Evolutionary conservation across 106 monocot genomes (phyloP).

Genomic region (Cymbidium sinense): DNA sequence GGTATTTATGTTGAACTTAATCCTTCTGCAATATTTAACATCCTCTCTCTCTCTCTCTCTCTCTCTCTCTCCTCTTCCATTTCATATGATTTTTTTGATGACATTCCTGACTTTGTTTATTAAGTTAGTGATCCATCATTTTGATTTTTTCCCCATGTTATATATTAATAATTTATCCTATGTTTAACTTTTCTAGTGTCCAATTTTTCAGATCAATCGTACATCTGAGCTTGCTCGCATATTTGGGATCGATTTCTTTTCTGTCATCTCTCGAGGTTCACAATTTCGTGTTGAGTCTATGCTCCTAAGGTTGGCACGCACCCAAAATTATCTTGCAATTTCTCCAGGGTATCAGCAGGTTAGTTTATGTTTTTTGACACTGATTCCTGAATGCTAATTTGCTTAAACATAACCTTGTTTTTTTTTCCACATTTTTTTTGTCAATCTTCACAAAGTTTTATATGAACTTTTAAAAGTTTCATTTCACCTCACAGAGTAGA

Average conservation of each 20-base stretch:
- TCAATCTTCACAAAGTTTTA: not conserved
- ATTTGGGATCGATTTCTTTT: constrained; percentile 98
- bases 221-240: constrained; percentile 97
- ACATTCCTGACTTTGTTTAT: not conserved
- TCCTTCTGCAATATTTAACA: not conserved
- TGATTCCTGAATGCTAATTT: constrained; percentile 2
- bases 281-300: constrained; percentile 98
- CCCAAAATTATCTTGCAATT: constrained; percentile 93
- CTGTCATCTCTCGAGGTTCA: constrained; percentile 92
- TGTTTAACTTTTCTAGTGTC: not conserved
- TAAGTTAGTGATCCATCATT: not conserved
- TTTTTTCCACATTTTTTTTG: not conserved
- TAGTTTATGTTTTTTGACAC: not conserved
- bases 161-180: not conserved
- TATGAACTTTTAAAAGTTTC: not conserved
- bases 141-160: not conserved
- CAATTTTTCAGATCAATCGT: constrained; percentile 64
- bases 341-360: constrained; percentile 95
- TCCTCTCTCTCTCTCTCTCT: not conserved
- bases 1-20: constrained; percentile 30
- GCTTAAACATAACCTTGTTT: not conserved
- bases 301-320: constrained; percentile 84
- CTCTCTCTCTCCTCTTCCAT: not conserved
- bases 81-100: not conserved
- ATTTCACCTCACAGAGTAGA: not conserved